phyloP scores from a whole-genome alignment of 1,284 basidiomycete species.

The Vanrija humicola region DNA sequence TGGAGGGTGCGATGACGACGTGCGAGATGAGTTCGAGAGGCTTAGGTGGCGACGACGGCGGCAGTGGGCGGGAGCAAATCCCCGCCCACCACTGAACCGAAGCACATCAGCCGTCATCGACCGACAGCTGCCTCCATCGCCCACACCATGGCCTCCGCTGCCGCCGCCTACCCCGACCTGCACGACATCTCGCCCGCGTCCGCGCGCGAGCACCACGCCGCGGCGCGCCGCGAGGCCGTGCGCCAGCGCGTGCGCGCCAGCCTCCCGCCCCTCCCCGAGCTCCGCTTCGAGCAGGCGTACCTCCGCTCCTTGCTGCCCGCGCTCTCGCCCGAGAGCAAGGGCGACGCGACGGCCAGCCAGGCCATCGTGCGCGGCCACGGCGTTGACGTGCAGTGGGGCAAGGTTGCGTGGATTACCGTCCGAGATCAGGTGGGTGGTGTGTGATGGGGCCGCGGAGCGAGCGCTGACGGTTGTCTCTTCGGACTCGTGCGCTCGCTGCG shows the following conservation, averaged over 20 bases:
- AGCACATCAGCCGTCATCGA: not conserved
- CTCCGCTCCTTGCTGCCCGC: conserved; percentile 26
- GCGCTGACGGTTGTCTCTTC: no score
- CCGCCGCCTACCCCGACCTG: conserved; percentile 25
- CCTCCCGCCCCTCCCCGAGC: conserved; percentile 46
- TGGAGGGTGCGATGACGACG: not conserved
- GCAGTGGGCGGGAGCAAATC: not conserved
- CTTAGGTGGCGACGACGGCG: not conserved
- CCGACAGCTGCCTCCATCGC: not conserved
- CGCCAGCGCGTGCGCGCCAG: conserved; percentile 35
- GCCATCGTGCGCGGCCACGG: conserved; percentile 30
- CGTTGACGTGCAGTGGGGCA: conserved; percentile 40
- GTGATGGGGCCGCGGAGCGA: not conserved
- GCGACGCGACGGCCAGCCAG: not conserved
- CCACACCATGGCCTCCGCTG: conserved; percentile 1
- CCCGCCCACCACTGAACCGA: not conserved
- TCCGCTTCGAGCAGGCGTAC: conserved; percentile 46
- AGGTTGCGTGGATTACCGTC: conserved; percentile 42
- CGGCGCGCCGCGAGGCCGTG: conserved; percentile 27
- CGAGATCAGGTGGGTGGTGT: conserved; percentile 44
- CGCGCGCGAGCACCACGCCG: conserved; percentile 14
- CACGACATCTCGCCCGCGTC: conserved; percentile 11
- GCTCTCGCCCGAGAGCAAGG: conserved; percentile 17
- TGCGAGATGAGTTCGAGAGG: not conserved
- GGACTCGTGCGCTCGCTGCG: not conserved